These are phyloP conservation scores for Dissophora globulifera DNA, from an alignment of 192 early-diverging fungal species.

Conservation along the genomic window DNA sequence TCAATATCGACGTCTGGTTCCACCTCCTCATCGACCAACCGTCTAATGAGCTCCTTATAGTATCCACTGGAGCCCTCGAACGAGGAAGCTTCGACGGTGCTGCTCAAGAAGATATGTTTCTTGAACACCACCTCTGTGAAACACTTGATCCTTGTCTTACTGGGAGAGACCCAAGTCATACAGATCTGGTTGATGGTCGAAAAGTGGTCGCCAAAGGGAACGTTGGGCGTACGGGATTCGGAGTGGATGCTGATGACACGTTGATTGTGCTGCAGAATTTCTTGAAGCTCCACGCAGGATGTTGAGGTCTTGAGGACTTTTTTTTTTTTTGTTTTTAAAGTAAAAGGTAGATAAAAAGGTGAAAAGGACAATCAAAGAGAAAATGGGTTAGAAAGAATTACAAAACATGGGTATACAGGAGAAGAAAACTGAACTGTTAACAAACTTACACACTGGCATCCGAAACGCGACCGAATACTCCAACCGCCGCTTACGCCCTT, in stretches of 20 bases:
- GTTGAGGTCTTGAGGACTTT: constrained; percentile 27
- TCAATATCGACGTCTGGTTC: no score
- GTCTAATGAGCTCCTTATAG: constrained; percentile 28
- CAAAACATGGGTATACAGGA: neutral
- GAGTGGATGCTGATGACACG: constrained; percentile 18
- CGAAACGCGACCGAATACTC: constrained; percentile 33
- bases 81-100: constrained; percentile 17
- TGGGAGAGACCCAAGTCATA: constrained; percentile 19
- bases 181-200: constrained; percentile 28
- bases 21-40: constrained; percentile 4
- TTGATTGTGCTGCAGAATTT: constrained; percentile 5
- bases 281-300: constrained; percentile 18
- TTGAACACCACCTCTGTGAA: constrained; percentile 32
- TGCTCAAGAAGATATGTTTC: constrained; percentile 24
- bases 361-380: no score
- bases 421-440: neutral
- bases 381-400: neutral
- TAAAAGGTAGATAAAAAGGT: no score
- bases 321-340: no score
- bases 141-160: constrained; percentile 36
- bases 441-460: constrained; percentile 34
- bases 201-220: constrained; percentile 32
- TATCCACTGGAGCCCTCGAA: constrained; percentile 16
- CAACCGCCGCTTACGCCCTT: constrained; percentile 1
- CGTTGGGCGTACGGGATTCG: constrained; percentile 16